Base-by-base conservation (phyloP, 23 red algal genomes). In the Agarophyton chilense region DNA sequence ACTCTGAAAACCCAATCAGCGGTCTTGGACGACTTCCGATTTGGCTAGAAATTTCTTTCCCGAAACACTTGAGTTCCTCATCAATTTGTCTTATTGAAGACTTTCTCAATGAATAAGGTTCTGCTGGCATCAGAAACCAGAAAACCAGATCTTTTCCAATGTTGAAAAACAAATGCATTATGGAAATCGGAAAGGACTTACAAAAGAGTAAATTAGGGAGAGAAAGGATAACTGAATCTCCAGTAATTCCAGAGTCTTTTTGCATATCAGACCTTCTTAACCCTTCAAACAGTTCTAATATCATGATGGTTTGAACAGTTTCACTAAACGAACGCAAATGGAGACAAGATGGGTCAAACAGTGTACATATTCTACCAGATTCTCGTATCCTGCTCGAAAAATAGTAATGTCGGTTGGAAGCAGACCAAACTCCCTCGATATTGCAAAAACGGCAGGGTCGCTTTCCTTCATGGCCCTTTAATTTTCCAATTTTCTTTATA, bases 81-180 rank as follows among this genome's bases (percentile, higher is more conserved):
- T 42, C 67, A 39, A 46, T 74, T n/a, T n/a, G n/a, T n/a, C n/a
- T 49, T 10, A n/a, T n/a, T n/a, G n/a, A n/a, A n/a, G n/a, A n/a
- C n/a, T n/a, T n/a, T n/a, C n/a, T n/a, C n/a, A n/a, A 14, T 34
- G 38, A 74, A 74, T 46, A 34, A 10, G 67, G 38, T 12, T 7
- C 67, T 10, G 7, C 19, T 13, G 7, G 13, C 8, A 7, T 31
- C 13, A 10, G 39, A 8, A 10, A 74, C 39, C 13, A 22, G n/a
- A n/a, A 31, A 10, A 74, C 22, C 35, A 74, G 6, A 39, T 74
- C 67, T 22, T 49, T 74, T 7, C 67, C 24, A 40, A 74, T 42
- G 8, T 74, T 74, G 43, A 38, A 74, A 34, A 74, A 74, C 29
- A 74, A 42, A 22, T 74, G 67, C 67, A 74, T 74, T 10, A 74